phyloP scores from a whole-genome alignment of 2,329 filamentous ascomycete species.

The Alternaria viburni region DNA sequence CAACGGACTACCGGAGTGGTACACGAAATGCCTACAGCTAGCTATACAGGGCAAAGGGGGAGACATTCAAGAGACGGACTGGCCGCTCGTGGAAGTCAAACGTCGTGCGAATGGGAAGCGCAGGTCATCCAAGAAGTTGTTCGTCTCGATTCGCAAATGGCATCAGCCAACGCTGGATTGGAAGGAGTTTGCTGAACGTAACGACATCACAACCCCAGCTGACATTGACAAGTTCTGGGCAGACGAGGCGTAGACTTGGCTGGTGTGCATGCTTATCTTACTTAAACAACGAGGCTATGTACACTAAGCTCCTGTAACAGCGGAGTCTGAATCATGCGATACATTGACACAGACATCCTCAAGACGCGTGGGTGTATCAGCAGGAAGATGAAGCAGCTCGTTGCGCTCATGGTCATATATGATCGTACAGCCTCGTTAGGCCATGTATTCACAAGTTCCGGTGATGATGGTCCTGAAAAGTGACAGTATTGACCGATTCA shows the following conservation, averaged over 20 bases:
- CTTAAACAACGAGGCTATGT: background rate
- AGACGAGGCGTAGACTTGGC: background rate
- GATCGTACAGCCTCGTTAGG: background rate
- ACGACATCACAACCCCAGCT: conserved; percentile 16
- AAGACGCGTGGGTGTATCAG: background rate
- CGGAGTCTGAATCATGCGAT: background rate
- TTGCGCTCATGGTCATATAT: background rate
- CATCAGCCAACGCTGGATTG: conserved; percentile 30
- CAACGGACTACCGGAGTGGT: conserved; percentile 27
- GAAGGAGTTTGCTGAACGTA: conserved; percentile 31
- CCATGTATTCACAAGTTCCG: background rate
- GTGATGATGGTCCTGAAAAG: background rate
- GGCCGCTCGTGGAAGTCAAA: conserved; percentile 19
- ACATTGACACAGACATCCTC: background rate
- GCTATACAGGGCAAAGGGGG: conserved; percentile 30
- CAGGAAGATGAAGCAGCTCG: background rate
- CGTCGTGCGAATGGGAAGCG: background rate
- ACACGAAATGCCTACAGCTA: conserved; percentile 23
- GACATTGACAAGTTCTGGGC: conserved; percentile 11
- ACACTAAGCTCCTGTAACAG: background rate
- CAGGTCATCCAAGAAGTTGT: background rate
- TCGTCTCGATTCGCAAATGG: conserved; percentile 21
- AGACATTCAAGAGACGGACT: conserved; percentile 20
- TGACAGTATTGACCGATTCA: background rate
- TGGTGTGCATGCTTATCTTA: background rate